Evolutionary conservation across 1,284 basidiomycete species (phyloP).

Genomic region (Fomitiporia mediterranea): DNA sequence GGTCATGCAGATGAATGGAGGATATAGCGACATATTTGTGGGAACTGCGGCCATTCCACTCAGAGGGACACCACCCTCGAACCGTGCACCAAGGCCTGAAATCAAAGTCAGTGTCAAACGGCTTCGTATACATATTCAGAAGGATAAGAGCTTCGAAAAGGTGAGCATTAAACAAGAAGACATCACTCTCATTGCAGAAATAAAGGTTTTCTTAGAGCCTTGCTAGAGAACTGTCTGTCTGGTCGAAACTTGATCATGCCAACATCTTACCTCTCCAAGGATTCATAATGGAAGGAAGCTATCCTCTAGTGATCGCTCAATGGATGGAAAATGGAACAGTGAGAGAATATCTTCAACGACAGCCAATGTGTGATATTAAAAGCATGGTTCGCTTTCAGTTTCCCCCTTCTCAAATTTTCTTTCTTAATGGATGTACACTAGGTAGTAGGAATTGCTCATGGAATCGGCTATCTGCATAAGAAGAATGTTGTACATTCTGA

Average conservation of each 20-base stretch:
- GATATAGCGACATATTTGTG: constrained; percentile 12
- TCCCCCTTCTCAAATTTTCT: no score
- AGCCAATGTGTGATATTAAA: background rate
- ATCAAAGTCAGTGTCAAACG: constrained; percentile 15
- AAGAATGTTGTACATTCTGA: constrained; percentile 13
- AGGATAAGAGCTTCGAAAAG: background rate
- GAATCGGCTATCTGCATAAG: constrained; percentile 9
- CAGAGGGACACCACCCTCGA: background rate
- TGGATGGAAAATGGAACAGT: constrained; percentile 19
- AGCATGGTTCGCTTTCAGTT: background rate
- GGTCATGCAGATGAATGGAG: constrained; percentile 1
- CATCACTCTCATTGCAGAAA: background rate
- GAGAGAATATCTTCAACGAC: background rate
- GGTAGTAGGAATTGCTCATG: constrained; percentile 11
- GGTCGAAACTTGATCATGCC: constrained; percentile 13
- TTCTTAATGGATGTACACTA: no score
- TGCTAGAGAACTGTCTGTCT: constrained; percentile 8
- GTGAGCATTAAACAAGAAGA: background rate
- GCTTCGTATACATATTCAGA: constrained; percentile 7
- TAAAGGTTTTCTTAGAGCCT: constrained; percentile 3
- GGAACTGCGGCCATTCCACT: background rate
- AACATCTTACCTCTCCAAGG: constrained; percentile 14
- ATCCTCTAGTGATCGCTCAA: constrained; percentile 15
- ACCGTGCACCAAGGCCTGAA: background rate
- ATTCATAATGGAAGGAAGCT: background rate